These are phyloP conservation scores for Fusarium tupiense DNA, from an alignment of 2,329 filamentous ascomycete species.

Conservation along the genomic window DNA sequence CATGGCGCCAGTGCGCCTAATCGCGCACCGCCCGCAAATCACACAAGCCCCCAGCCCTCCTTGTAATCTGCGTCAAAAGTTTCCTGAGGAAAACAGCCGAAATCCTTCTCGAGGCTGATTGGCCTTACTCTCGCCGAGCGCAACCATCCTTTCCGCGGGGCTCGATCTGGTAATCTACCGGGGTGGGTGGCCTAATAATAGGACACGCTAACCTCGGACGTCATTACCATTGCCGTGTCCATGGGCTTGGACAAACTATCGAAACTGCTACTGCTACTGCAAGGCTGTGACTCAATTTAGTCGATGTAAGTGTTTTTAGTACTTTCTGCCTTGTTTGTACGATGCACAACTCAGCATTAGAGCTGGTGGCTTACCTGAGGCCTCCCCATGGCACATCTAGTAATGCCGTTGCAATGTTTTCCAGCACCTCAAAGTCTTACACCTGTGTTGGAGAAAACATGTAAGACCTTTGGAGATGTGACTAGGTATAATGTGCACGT, in stretches of 20 bases:
- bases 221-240: slow-evolving; percentile 2
- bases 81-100: slow-evolving; percentile 19
- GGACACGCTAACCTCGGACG: slow-evolving; percentile 16
- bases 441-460: background rate
- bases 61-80: slow-evolving; percentile 21
- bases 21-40: slow-evolving; percentile 41
- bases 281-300: slow-evolving; percentile 29
- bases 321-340: slow-evolving; percentile 36
- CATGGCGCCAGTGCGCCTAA: slow-evolving; percentile 42
- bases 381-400: slow-evolving; percentile 21
- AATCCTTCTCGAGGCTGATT: slow-evolving; percentile 14
- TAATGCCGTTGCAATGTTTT: background rate
- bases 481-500: background rate
- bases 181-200: slow-evolving; percentile 35
- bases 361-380: slow-evolving; percentile 28
- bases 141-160: slow-evolving; percentile 17
- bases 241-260: slow-evolving; percentile 22
- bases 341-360: background rate
- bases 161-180: slow-evolving; percentile 24
- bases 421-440: background rate
- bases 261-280: slow-evolving; percentile 27
- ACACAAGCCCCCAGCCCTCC: slow-evolving; percentile 25
- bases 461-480: background rate
- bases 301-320: slow-evolving; percentile 8
- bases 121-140: slow-evolving; percentile 12